A percentile compares a stretch with the other conserved stretches of the same genome.
Conservation (phyloP, 352 stramenopile genomes). For the Phytophthora sojae region DNA sequence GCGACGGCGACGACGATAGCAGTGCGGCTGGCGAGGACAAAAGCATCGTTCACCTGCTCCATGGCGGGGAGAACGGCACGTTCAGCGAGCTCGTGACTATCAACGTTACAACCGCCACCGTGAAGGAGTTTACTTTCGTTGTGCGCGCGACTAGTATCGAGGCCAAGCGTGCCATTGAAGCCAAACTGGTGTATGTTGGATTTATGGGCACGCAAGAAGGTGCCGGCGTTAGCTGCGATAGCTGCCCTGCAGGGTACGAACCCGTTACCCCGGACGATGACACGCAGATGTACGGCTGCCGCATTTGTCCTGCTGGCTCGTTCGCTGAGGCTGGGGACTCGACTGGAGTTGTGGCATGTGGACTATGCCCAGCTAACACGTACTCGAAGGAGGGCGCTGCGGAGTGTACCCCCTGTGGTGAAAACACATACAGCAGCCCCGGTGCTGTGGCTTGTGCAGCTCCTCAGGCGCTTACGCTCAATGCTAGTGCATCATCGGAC, state of each 20-base stretch:
- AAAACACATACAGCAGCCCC: slow-evolving; percentile 65
- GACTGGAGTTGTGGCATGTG: slow-evolving; percentile 55
- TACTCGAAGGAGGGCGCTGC: slow-evolving; percentile 61
- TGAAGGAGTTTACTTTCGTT: slow-evolving; percentile 68
- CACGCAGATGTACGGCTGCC: slow-evolving; percentile 51
- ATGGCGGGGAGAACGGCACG: slow-evolving; percentile 75
- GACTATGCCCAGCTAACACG: slow-evolving; percentile 65
- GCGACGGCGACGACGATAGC: slow-evolving; percentile 14
- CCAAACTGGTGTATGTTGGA: slow-evolving; percentile 58
- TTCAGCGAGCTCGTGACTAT: slow-evolving; percentile 64
- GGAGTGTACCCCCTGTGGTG: slow-evolving; percentile 61
- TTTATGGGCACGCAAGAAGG: slow-evolving; percentile 63
- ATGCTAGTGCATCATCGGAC: slow-evolving; percentile 38
- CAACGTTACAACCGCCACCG: slow-evolving; percentile 49
- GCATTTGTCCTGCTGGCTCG: slow-evolving; percentile 67
- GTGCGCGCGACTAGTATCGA: slow-evolving; percentile 58
- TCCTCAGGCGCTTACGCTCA: slow-evolving; percentile 51
- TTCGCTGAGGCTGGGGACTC: slow-evolving; percentile 38
- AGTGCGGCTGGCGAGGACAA: slow-evolving; percentile 23
- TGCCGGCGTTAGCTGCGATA: slow-evolving; percentile 58
- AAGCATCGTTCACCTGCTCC: slow-evolving; percentile 58
- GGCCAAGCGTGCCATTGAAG: slow-evolving; percentile 55
- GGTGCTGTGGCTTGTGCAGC: slow-evolving; percentile 56
- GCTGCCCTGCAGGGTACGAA: slow-evolving; percentile 64
- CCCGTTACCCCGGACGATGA: slow-evolving; percentile 36